Percentiles rank a stretch among this genome's conserved stretches.
These are phyloP conservation scores for Teratosphaeria zuluensis DNA, from an alignment of 2,329 filamentous ascomycete genomes.

Conservation along the genomic window DNA sequence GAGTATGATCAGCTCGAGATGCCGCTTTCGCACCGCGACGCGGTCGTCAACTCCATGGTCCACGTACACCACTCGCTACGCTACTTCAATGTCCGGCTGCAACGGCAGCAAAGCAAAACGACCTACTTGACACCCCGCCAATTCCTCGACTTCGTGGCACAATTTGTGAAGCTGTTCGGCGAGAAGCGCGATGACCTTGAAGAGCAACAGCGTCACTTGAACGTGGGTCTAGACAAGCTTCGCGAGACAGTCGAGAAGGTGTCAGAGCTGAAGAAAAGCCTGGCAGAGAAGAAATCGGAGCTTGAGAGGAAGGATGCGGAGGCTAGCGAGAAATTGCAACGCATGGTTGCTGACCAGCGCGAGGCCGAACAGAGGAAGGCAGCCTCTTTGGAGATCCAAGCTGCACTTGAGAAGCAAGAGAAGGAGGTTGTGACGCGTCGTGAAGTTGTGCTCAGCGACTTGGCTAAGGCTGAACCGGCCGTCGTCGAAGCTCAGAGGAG, in stretches of 20 bases:
- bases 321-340: slow-evolving; percentile 92
- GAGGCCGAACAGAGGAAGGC: slow-evolving; percentile 88
- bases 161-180: slow-evolving; percentile 94
- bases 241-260: slow-evolving; percentile 97
- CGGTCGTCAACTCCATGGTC: slow-evolving; percentile 96
- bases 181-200: slow-evolving; percentile 98
- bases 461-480: slow-evolving; percentile 85
- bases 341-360: slow-evolving; percentile 91
- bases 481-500: slow-evolving; percentile 88
- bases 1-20: slow-evolving; percentile 78
- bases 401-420: slow-evolving; percentile 79
- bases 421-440: slow-evolving; percentile 72
- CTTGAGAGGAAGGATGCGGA: slow-evolving; percentile 89
- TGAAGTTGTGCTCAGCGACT: slow-evolving; percentile 75
- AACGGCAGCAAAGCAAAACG: slow-evolving; percentile 82
- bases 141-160: slow-evolving; percentile 94
- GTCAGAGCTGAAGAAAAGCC: slow-evolving; percentile 75
- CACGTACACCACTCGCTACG: slow-evolving; percentile 95
- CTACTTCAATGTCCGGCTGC: slow-evolving; percentile 75
- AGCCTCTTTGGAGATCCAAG: slow-evolving; percentile 80
- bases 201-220: slow-evolving; percentile 95
- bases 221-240: slow-evolving; percentile 94
- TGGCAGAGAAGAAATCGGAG: slow-evolving; percentile 90
- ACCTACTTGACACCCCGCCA: slow-evolving; percentile 94
- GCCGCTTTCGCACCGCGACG: slow-evolving; percentile 81